Evolutionary conservation across 495 filamentous ascomycete species (phyloP).

Genomic region (Penicillium samsonianum): DNA sequence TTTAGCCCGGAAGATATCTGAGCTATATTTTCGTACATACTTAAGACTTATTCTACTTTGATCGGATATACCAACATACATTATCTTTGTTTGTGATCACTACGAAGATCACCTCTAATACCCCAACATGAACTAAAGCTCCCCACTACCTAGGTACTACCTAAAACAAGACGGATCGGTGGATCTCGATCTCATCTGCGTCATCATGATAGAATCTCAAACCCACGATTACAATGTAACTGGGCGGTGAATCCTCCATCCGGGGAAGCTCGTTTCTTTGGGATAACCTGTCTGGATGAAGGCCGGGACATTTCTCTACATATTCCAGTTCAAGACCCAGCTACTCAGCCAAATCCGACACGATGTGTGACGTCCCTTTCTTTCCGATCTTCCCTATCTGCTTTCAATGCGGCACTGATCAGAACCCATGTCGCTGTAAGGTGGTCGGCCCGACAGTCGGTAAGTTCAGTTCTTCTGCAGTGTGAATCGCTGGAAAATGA

Average conservation of each 20-base stretch:
- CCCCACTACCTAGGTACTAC: background rate
- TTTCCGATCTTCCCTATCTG: conserved; percentile 51
- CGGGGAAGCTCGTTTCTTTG: conserved; percentile 6
- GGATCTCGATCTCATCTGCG: conserved; percentile 25
- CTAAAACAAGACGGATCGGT: conserved; percentile 15
- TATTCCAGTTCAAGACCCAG: background rate
- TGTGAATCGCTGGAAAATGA: background rate
- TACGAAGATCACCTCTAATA: background rate
- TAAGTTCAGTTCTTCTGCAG: conserved; percentile 21
- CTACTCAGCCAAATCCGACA: conserved; percentile 5
- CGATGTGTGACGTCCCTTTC: conserved; percentile 43
- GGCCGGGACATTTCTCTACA: background rate
- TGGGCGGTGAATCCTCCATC: conserved; percentile 3
- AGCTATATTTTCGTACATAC: background rate
- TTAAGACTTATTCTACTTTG: background rate
- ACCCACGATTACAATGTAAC: background rate
- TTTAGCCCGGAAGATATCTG: background rate
- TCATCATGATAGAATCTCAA: conserved; percentile 27
- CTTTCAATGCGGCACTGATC: conserved; percentile 57
- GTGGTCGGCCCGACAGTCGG: conserved; percentile 62
- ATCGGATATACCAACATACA: background rate
- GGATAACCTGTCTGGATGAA: background rate
- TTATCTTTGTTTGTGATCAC: background rate
- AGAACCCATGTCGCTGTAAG: conserved; percentile 65
- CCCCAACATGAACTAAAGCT: background rate